These are phyloP conservation scores for Pseudopithomyces maydicus DNA, from an alignment of 2,329 filamentous ascomycete genomes.

Conservation along the genomic window DNA sequence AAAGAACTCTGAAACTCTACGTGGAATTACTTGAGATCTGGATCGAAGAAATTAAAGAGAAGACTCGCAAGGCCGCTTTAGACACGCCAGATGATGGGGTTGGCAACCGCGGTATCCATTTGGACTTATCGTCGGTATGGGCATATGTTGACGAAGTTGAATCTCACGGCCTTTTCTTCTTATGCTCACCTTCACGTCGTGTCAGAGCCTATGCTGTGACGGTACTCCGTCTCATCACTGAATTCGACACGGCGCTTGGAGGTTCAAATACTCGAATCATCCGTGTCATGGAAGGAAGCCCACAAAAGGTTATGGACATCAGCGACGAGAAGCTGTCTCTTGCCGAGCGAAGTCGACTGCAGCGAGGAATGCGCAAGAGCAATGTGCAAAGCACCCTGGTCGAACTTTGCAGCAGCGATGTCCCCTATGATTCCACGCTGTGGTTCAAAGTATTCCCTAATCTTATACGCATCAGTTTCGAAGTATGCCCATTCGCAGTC, in stretches of 20 bases:
- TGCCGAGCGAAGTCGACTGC: conserved; percentile 88
- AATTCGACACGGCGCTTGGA: conserved; percentile 88
- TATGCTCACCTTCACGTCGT: conserved; percentile 91
- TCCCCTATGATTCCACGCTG: conserved; percentile 89
- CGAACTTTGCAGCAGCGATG: conserved; percentile 92
- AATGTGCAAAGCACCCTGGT: conserved; percentile 85
- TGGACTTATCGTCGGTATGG: conserved; percentile 86
- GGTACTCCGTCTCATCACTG: conserved; percentile 86
- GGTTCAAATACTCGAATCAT: conserved; percentile 84
- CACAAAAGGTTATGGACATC: conserved; percentile 85
- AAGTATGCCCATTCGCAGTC: conserved; percentile 89
- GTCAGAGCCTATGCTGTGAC: conserved; percentile 91
- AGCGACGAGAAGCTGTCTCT: conserved; percentile 91
- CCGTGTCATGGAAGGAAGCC: conserved; percentile 88
- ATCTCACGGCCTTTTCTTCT: conserved; percentile 93
- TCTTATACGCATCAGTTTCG: conserved; percentile 85
- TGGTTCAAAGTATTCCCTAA: conserved; percentile 99
- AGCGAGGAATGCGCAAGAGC: conserved; percentile 84
- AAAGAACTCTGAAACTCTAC: conserved; percentile 89
- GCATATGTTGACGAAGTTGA: conserved; percentile 96
- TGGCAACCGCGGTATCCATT: conserved; percentile 75
- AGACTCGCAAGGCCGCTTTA: conserved; percentile 73
- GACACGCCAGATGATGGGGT: conserved; percentile 66
- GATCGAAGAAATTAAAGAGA: conserved; percentile 94
- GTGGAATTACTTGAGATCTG: conserved; percentile 94